Conservation (phyloP, 2,329 filamentous ascomycete species). For the Ceratocystis lukuohia region DNA sequence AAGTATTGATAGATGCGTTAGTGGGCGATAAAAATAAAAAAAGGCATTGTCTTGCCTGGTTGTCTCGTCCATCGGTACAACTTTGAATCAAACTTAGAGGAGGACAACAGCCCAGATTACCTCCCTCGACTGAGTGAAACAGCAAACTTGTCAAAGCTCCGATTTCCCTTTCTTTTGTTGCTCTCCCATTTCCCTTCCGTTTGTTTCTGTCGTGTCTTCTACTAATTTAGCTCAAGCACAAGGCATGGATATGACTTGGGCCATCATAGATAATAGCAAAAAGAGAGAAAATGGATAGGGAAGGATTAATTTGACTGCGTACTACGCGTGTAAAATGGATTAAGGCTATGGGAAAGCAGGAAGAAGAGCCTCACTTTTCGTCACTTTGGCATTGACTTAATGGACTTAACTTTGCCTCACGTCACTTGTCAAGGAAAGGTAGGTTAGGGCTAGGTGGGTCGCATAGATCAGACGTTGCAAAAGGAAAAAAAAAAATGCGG, state of each 20-base stretch:
- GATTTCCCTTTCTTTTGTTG: neutral
- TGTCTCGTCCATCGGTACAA: conserved; percentile 1
- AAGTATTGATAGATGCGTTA: neutral
- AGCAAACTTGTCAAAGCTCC: conserved; percentile 1
- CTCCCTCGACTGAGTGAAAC: conserved; percentile 3
- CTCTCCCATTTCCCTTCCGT: neutral
- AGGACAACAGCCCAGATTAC: neutral
- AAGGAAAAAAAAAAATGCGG: neutral
- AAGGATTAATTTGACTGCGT: neutral
- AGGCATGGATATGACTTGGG: neutral
- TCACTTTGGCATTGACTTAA: neutral
- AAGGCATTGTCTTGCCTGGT: neutral
- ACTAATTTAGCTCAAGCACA: neutral
- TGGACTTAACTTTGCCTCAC: neutral
- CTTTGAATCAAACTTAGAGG: neutral
- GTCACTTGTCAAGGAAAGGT: conserved; percentile 4
- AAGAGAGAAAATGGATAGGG: neutral
- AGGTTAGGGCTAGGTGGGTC: neutral
- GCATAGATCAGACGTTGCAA: conserved; percentile 2
- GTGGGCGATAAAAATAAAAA: neutral
- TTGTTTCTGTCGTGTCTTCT: neutral
- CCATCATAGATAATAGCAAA: neutral
- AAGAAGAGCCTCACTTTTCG: conserved; percentile 6
- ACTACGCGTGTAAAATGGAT: neutral
- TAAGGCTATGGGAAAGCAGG: neutral